Conservation (phyloP, 257 asterid genomes). For the Cinchona pubescens region DNA sequence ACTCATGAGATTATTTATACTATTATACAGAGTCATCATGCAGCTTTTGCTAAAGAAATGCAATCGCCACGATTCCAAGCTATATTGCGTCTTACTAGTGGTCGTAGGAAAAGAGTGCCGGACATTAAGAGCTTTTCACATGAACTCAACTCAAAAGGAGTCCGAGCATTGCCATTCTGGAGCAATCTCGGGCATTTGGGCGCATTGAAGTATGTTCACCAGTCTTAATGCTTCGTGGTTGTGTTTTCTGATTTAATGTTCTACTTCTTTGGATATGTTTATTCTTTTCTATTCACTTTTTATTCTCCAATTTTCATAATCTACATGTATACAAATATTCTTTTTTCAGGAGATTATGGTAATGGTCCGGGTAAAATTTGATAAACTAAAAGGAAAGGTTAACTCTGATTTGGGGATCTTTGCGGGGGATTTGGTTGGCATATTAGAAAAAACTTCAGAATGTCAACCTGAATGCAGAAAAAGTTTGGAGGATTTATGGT, state of each 20-base stretch:
- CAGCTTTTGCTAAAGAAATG: slow-evolving; percentile 78
- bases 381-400: slow-evolving; percentile 76
- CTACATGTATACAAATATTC: slow-evolving; percentile 14
- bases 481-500: slow-evolving; percentile 79
- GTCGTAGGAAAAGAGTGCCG: slow-evolving; percentile 56
- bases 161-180: slow-evolving; percentile 90
- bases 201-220: slow-evolving; percentile 69
- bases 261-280: slow-evolving; percentile 18
- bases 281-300: slow-evolving; percentile 13
- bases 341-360: slow-evolving; percentile 67
- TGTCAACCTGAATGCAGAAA: slow-evolving; percentile 67
- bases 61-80: slow-evolving; percentile 98
- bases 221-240: slow-evolving; percentile 31
- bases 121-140: slow-evolving; percentile 95
- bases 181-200: slow-evolving; percentile 87
- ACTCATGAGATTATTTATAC: slow-evolving; percentile 31
- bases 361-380: slow-evolving; percentile 76
- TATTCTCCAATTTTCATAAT: slow-evolving; percentile 14
- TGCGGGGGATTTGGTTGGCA: slow-evolving; percentile 86
- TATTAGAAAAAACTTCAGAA: slow-evolving; percentile 68
- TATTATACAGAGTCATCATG: slow-evolving; percentile 62
- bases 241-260: not conserved
- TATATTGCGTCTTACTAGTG: slow-evolving; percentile 78
- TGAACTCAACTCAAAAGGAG: slow-evolving; percentile 93
- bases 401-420: slow-evolving; percentile 76